Evolutionary conservation across 257 asterid genomes (phyloP).

Genomic region (Lantana camara): DNA sequence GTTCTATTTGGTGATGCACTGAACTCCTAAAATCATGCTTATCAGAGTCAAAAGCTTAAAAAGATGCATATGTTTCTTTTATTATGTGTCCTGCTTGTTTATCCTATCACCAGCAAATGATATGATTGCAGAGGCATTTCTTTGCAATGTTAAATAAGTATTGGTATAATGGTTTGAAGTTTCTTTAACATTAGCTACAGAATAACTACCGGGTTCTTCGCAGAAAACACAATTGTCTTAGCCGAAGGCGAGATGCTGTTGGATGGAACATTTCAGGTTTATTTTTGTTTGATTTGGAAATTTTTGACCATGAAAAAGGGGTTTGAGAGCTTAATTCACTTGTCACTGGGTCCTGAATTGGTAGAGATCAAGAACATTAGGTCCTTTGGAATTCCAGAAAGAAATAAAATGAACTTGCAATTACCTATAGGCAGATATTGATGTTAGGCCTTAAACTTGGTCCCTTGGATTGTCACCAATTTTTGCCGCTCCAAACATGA

Average conservation of each 20-base stretch:
- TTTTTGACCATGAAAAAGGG: conserved; percentile 18
- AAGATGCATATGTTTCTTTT: neutral
- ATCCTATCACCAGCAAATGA: conserved; percentile 8
- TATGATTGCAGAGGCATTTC: neutral
- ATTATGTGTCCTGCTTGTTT: neutral
- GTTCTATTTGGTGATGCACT: conserved; percentile 4
- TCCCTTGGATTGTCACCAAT: neutral
- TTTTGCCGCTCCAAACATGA: conserved; percentile 7
- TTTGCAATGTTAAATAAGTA: conserved; percentile 5
- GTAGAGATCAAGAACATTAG: neutral
- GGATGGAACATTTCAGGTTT: conserved; percentile 85
- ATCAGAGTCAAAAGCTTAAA: neutral
- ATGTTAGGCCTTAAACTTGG: conserved; percentile 2
- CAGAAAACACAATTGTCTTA: conserved; percentile 81
- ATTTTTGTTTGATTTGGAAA: conserved; percentile 27
- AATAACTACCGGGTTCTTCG: conserved; percentile 86
- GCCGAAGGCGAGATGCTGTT: conserved; percentile 97
- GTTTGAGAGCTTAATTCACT: conserved; percentile 8
- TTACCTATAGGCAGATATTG: neutral
- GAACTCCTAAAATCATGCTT: neutral
- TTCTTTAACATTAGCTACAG: conserved; percentile 74
- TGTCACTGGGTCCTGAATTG: neutral
- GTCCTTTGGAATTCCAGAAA: neutral
- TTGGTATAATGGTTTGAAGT: conserved; percentile 20
- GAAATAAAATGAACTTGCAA: neutral